Evolutionary conservation across 2,329 filamentous ascomycete species (phyloP), one percentile per base, ranked within the genome.

Genomic region (Leptographium flavum): DNA sequence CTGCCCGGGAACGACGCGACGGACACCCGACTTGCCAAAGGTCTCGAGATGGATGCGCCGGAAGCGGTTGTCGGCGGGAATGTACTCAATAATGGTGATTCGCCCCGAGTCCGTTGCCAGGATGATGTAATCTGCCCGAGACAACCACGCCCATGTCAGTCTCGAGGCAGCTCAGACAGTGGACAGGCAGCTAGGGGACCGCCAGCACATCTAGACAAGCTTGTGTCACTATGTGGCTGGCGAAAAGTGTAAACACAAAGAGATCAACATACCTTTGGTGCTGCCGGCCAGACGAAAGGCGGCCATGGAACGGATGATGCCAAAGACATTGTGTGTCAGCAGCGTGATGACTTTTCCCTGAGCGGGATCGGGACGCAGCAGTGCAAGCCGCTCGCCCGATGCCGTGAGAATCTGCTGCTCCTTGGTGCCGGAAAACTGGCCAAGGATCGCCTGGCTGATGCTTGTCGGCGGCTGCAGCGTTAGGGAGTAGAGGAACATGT

Each of bases 401-500:
- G 84, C 90, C 25, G 88, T 90, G 61, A 95, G 78, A 60, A 99
- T 94, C 66, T 95, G 88, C 71, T 98, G 92, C 66, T 95, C 90
- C 68, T 90, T 94, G 52, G 87, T 94, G 54, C 90, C 88, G 49
- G 87, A 81, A 65, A 96, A 96, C 67, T 96, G 90, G 56, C 92
- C 93, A 49, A 94, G 74, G 53, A 95, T 83, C 52, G 92, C 88
- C 66, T 94, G 83, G 42, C 83, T 87, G 58, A 94, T 79, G 49
- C 87, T 83, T 54, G 87, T 88, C 30, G 92, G 86, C 55, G 86
- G 83, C 66, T 95, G 87, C 58, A 99, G 81, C 55, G 92, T 96
- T 69, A 98, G 74, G 58, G 87, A 92, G 70, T 98, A 98, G 69
- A 98, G 81, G 64, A 95, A 95, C 87, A 95, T 94, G 63, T 90